Conservation (phyloP, 768 basidiomycete species). For the Psilocybe tampanensis region DNA sequence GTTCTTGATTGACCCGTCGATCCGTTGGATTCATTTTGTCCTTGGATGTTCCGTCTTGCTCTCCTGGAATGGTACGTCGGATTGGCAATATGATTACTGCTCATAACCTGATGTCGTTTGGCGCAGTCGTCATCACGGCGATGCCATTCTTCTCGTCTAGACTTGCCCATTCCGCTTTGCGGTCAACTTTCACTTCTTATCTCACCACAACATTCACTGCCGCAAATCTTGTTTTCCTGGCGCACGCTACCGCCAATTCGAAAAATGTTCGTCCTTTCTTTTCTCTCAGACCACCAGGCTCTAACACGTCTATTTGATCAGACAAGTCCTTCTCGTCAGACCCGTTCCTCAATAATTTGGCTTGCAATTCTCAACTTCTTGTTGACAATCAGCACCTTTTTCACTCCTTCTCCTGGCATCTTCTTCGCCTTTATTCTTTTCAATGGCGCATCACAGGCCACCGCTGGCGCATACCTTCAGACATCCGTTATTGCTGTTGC, state of each 20-base stretch:
- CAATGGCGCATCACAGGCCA: constrained; percentile 59
- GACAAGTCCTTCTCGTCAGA: constrained; percentile 63
- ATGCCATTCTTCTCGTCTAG: constrained; percentile 80
- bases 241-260: constrained; percentile 70
- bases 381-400: constrained; percentile 68
- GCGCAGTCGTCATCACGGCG: constrained; percentile 82
- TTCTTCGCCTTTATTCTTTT: constrained; percentile 72
- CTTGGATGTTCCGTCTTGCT: constrained; percentile 80
- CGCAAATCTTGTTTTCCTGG: constrained; percentile 69
- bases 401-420: constrained; percentile 49
- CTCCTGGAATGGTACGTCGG: constrained; percentile 83
- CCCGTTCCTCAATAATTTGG: constrained; percentile 50
- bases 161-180: constrained; percentile 58
- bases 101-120: background rate
- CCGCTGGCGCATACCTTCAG: constrained; percentile 73
- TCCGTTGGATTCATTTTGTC: constrained; percentile 69
- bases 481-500: constrained; percentile 81
- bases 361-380: constrained; percentile 57
- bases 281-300: background rate
- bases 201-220: constrained; percentile 65
- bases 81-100: background rate
- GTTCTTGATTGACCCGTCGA: constrained; percentile 40
- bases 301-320: constrained; percentile 30
- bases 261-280: constrained; percentile 54
- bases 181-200: constrained; percentile 65